These are phyloP conservation scores for Elsinoe australis DNA, from an alignment of 2,329 filamentous ascomycete species.

Conservation along the genomic window DNA sequence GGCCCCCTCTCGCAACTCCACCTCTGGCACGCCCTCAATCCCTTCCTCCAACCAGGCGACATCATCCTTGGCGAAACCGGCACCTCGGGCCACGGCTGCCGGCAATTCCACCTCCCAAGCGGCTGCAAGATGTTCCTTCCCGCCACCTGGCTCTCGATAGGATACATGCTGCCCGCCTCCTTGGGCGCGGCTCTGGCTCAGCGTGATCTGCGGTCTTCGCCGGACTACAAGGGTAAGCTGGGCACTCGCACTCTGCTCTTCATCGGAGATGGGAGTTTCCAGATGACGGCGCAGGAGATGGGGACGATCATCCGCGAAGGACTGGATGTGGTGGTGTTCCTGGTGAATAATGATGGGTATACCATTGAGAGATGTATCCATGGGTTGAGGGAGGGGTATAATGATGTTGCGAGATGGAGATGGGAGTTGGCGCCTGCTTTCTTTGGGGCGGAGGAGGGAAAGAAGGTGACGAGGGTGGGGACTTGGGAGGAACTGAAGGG, in stretches of 20 bases:
- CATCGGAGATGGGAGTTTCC: constrained; percentile 78
- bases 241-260: constrained; percentile 56
- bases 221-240: constrained; percentile 25
- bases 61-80: constrained; percentile 26
- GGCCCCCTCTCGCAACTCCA: constrained; percentile 22
- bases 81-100: constrained; percentile 43
- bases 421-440: constrained; percentile 56
- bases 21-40: constrained; percentile 22
- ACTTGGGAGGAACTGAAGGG: constrained; percentile 60
- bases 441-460: constrained; percentile 56
- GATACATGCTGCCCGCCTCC: constrained; percentile 25
- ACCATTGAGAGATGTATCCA: constrained; percentile 43
- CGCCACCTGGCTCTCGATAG: constrained; percentile 28
- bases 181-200: constrained; percentile 24
- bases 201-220: constrained; percentile 31
- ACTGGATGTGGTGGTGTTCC: constrained; percentile 33
- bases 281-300: constrained; percentile 59
- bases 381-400: constrained; percentile 51
- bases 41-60: constrained; percentile 23
- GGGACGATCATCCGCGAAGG: constrained; percentile 50
- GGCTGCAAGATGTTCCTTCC: constrained; percentile 52
- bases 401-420: constrained; percentile 70
- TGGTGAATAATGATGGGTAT: constrained; percentile 43
- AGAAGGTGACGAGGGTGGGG: constrained; percentile 59
- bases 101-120: constrained; percentile 44